These are phyloP conservation scores for Hansenula sp. DNA, from an alignment of 1,139 yeast genomes.

Conservation along the genomic window DNA sequence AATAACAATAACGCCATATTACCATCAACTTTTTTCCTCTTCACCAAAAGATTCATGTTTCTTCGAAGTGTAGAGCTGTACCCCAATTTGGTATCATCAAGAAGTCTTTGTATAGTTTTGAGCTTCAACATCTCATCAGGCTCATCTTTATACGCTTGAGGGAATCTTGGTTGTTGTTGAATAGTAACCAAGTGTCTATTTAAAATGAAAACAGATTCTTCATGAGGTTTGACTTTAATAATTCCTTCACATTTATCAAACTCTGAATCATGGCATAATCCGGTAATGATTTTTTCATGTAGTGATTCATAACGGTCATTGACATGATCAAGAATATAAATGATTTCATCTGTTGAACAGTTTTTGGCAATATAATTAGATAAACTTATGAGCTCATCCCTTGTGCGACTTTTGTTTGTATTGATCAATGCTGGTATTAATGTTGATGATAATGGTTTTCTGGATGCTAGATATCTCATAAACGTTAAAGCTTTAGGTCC, in stretches of 20 bases:
- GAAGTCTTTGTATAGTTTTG: neutral
- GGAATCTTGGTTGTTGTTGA: neutral
- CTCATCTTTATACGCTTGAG: neutral
- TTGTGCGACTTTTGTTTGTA: neutral
- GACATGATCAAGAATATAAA: neutral
- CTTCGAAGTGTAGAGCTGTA: neutral
- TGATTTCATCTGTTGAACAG: neutral
- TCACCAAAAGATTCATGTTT: neutral
- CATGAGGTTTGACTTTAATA: neutral
- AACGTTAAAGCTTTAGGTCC: neutral
- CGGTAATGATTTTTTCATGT: neutral
- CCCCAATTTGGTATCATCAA: neutral
- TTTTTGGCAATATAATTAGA: neutral
- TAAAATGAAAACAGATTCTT: neutral
- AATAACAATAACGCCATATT: slow-evolving; percentile 6
- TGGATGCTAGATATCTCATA: neutral
- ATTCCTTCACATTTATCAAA: neutral
- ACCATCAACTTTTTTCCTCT: slow-evolving; percentile 4
- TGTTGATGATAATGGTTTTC: neutral
- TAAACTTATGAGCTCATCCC: neutral
- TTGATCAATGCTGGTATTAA: neutral
- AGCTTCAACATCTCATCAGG: neutral
- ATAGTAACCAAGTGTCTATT: neutral
- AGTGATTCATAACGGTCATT: neutral
- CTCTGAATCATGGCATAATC: neutral